Evolutionary conservation across 2,329 filamentous ascomycete genomes (phyloP).

Genomic region (Aspergillus phoenicis): DNA sequence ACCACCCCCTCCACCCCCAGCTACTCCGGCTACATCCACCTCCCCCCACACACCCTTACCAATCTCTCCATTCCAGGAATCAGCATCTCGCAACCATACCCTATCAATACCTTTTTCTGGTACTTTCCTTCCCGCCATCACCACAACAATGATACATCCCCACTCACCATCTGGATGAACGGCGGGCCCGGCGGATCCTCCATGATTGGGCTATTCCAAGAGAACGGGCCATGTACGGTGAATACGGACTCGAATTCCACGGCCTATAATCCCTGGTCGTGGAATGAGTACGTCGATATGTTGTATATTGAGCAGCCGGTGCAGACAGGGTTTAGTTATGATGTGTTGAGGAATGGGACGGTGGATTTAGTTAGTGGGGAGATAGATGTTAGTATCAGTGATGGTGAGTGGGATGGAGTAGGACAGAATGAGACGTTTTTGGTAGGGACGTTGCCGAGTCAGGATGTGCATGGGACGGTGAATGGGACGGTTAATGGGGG

Average conservation of each 20-base stretch:
- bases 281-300: constrained; percentile 67
- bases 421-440: constrained; percentile 57
- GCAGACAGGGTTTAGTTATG: constrained; percentile 62
- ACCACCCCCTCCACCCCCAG: constrained; percentile 55
- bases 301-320: constrained; percentile 71
- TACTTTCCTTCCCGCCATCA: constrained; percentile 62
- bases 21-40: constrained; percentile 63
- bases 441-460: constrained; percentile 56
- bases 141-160: constrained; percentile 51
- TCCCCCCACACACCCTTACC: constrained; percentile 45
- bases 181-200: constrained; percentile 63
- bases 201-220: constrained; percentile 59
- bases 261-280: constrained; percentile 60
- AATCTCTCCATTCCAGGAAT: constrained; percentile 40
- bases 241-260: constrained; percentile 56
- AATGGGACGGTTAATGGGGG: constrained; percentile 57
- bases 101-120: constrained; percentile 68
- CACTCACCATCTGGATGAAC: constrained; percentile 64
- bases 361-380: no score
- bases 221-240: constrained; percentile 57
- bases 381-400: not conserved
- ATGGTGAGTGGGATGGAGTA: constrained; percentile 35
- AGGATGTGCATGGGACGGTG: constrained; percentile 47
- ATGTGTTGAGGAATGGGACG: constrained; percentile 45
- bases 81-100: constrained; percentile 53